Conservation (phyloP, 192 early-diverging fungal genomes). For the Thamnidium elegans region DNA sequence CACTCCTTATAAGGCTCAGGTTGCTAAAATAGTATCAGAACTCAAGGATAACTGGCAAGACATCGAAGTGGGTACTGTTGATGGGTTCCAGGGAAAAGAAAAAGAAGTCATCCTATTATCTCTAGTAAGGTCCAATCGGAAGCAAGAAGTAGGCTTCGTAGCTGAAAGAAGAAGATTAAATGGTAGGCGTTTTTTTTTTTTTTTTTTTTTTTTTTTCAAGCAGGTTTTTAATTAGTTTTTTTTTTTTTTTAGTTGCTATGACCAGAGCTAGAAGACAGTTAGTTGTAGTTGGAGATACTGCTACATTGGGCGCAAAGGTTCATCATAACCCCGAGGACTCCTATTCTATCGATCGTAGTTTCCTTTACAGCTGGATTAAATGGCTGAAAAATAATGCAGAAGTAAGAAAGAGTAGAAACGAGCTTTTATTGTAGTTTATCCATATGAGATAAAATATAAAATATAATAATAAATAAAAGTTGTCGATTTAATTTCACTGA, state of each 20-base stretch:
- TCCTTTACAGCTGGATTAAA: too few relatives aligned
- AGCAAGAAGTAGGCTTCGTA: slow-evolving; percentile 77
- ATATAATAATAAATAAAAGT: too few relatives aligned
- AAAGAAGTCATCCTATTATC: slow-evolving; percentile 83
- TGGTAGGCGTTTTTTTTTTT: slow-evolving; percentile 35
- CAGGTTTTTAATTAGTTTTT: too few relatives aligned
- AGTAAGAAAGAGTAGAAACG: too few relatives aligned
- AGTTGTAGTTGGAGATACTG: slow-evolving; percentile 77
- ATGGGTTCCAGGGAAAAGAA: slow-evolving; percentile 90
- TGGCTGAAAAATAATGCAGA: too few relatives aligned
- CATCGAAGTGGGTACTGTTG: slow-evolving; percentile 79
- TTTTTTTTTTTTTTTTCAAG: background rate
- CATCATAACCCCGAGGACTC: too few relatives aligned
- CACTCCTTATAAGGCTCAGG: slow-evolving; percentile 83
- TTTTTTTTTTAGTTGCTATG: slow-evolving; percentile 58
- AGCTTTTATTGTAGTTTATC: too few relatives aligned
- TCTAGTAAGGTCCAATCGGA: slow-evolving; percentile 71
- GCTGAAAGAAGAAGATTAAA: slow-evolving; percentile 77
- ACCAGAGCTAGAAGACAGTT: slow-evolving; percentile 82
- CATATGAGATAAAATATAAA: too few relatives aligned
- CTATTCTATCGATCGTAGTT: too few relatives aligned
- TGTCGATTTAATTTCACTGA: too few relatives aligned
- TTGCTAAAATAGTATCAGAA: slow-evolving; percentile 45
- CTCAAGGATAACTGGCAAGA: slow-evolving; percentile 51
- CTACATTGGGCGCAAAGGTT: slow-evolving; percentile 41